Percentiles rank a stretch among this genome's conserved stretches.
phyloP scores from a whole-genome alignment of 768 basidiomycete genomes.

The Mycena albidolilacea region DNA sequence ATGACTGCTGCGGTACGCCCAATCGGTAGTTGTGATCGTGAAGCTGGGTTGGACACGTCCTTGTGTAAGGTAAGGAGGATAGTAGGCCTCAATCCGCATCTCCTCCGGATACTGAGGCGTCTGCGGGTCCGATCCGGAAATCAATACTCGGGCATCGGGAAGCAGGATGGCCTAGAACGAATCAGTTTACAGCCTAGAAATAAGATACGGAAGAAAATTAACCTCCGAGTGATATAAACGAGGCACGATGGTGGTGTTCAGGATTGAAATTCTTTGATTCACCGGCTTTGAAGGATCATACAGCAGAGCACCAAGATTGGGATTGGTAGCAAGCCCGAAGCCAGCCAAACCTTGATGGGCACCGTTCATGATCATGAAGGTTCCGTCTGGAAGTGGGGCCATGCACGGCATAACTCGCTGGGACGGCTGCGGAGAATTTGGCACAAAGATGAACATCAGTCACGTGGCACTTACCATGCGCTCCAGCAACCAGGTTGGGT shows the following conservation, averaged over 20 bases:
- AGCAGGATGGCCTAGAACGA: slow-evolving; percentile 71
- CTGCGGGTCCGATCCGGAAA: slow-evolving; percentile 84
- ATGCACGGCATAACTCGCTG: slow-evolving; percentile 55
- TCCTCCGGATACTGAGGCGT: slow-evolving; percentile 79
- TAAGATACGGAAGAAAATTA: background rate
- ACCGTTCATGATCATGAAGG: slow-evolving; percentile 77
- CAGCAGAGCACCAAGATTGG: slow-evolving; percentile 75
- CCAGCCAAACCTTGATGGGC: slow-evolving; percentile 68
- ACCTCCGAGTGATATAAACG: slow-evolving; percentile 82
- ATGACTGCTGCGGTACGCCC: slow-evolving; percentile 70
- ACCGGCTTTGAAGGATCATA: slow-evolving; percentile 77
- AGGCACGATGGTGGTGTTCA: slow-evolving; percentile 77
- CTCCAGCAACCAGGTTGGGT: slow-evolving; percentile 81
- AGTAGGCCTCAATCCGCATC: slow-evolving; percentile 83
- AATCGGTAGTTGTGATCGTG: slow-evolving; percentile 71
- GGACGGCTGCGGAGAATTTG: slow-evolving; percentile 49
- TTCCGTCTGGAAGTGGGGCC: slow-evolving; percentile 79
- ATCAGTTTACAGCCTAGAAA: slow-evolving; percentile 43
- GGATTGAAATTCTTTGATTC: slow-evolving; percentile 75
- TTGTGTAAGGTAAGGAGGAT: slow-evolving; percentile 86
- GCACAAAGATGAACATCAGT: background rate
- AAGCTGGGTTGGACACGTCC: slow-evolving; percentile 75
- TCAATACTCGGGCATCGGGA: slow-evolving; percentile 80
- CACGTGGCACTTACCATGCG: slow-evolving; percentile 75
- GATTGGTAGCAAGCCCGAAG: slow-evolving; percentile 77